Evolutionary conservation across 257 asterid species (phyloP), one percentile per base, ranked within the genome.

Genomic region (Nicotiana sylvestris): DNA sequence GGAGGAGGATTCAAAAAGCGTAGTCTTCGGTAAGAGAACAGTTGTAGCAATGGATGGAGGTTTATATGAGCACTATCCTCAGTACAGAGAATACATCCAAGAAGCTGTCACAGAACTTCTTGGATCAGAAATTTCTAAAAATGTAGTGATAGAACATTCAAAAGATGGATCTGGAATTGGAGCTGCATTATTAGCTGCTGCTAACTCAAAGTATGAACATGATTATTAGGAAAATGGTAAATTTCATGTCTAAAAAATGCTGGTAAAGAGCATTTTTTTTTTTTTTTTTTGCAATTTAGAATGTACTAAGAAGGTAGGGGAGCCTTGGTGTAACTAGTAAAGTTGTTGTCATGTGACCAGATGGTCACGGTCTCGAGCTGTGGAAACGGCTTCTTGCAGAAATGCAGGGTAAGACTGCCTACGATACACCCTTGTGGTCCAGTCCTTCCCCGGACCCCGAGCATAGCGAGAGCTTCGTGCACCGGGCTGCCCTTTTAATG

Each of bases 41-140:
- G 97, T 90, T 21, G 97, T 94, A 88, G 98, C 98, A 0, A 92
- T 92, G 96, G 98, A 94, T 56, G 98, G 98, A 17, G 97, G 97
- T 5, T 83, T 94, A 81, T 94, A 94, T 25, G 98, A 93, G 85
- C 89, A 93, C 81, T 91, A 91, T 83, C 95, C 93, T 2, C 95
- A 92, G 33, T 92, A 93, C 85, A 86, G 91, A 82, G 85, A 53
- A 6, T 88, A 92, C 85, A 91, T 93, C 37, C 92, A 89, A 81
- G 94, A 90, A 62, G 92, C 93, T 4, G 94, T 92, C 27, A 58
- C 69, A 0, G 97, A 93, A 86, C 92, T 93, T 78, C 86, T 93
- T 3, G 95, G 98, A 67, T 43, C 83, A 0, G 93, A 89, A 69
- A 29, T 86, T 55, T 88, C 93, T 0, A 89, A 81, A 85, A 91